Conservation (phyloP, 2,329 filamentous ascomycete genomes). For the Hypoxylon sp. region DNA sequence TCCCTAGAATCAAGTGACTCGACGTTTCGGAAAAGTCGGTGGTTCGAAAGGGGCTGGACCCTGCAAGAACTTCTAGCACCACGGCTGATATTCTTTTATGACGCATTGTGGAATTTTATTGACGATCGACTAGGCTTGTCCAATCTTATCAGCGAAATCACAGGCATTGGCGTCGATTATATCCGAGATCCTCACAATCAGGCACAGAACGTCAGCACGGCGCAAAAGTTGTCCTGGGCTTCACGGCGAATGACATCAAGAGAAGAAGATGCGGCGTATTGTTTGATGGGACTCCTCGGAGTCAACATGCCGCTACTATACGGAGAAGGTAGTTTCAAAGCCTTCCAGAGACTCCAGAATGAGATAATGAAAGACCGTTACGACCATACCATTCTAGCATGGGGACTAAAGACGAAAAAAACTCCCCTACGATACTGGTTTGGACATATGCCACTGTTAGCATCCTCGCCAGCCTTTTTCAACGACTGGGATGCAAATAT, state of each 20-base stretch:
- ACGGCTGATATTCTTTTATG: neutral
- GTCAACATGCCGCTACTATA: slow-evolving; percentile 39
- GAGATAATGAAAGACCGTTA: slow-evolving; percentile 29
- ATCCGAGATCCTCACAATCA: neutral
- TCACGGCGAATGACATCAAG: slow-evolving; percentile 22
- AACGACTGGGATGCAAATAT: neutral
- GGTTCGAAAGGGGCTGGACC: slow-evolving; percentile 37
- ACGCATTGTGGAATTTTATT: neutral
- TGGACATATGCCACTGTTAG: neutral
- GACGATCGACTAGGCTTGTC: slow-evolving; percentile 13
- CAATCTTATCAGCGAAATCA: slow-evolving; percentile 9
- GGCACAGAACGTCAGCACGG: neutral
- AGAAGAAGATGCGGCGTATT: slow-evolving; percentile 34
- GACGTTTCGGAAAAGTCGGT: slow-evolving; percentile 12
- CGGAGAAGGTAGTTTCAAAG: slow-evolving; percentile 27
- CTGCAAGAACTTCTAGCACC: slow-evolving; percentile 47
- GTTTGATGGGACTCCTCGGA: slow-evolving; percentile 31
- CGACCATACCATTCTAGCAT: slow-evolving; percentile 14
- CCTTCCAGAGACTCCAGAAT: slow-evolving; percentile 29
- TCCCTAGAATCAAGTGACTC: neutral
- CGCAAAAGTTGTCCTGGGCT: slow-evolving; percentile 34
- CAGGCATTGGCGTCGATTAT: slow-evolving; percentile 21
- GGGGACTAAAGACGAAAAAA: neutral
- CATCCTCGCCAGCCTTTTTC: slow-evolving; percentile 5
- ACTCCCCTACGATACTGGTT: slow-evolving; percentile 4